Conservation (phyloP, 106 monocot species). For the Iris macrosiphon region DNA sequence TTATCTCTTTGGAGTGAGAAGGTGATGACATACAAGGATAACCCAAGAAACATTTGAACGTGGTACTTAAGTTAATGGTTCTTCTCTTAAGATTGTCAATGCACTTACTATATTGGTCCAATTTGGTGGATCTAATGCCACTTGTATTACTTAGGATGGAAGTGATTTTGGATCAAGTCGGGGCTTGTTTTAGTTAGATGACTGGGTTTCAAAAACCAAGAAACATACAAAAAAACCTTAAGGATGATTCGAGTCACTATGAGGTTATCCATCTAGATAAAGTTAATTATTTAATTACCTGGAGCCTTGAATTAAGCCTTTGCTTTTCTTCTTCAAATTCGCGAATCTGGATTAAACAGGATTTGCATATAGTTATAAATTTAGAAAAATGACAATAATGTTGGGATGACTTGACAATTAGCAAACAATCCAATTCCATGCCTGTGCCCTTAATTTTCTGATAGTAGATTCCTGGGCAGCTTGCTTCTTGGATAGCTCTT, state of each 20-base stretch:
- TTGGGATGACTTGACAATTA: not conserved
- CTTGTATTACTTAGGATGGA: too few relatives aligned
- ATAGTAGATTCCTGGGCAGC: constrained; percentile 93
- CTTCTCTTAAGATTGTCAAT: too few relatives aligned
- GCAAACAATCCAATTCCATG: constrained; percentile 26
- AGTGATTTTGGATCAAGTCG: too few relatives aligned
- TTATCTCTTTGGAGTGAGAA: too few relatives aligned
- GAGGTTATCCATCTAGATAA: not conserved
- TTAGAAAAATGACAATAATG: not conserved
- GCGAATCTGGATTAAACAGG: constrained; percentile 48
- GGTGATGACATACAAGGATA: too few relatives aligned
- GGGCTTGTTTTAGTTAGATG: too few relatives aligned
- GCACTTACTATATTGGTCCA: too few relatives aligned
- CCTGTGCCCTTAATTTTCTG: constrained; percentile 97
- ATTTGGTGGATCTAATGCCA: too few relatives aligned
- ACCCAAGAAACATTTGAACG: too few relatives aligned
- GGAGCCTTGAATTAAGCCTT: constrained; percentile 88
- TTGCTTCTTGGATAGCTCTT: constrained; percentile 98
- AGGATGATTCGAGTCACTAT: not conserved
- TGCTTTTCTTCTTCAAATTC: constrained; percentile 98
- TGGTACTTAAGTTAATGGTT: too few relatives aligned
- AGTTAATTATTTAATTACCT: constrained; percentile 39
- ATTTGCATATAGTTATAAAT: not conserved
- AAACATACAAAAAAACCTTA: too few relatives aligned
- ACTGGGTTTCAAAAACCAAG: too few relatives aligned